A percentile compares a stretch with the other conserved stretches of the same genome.
phyloP scores from a whole-genome alignment of 176 grass and related monocot genomes.

The Zoysia japonica region DNA sequence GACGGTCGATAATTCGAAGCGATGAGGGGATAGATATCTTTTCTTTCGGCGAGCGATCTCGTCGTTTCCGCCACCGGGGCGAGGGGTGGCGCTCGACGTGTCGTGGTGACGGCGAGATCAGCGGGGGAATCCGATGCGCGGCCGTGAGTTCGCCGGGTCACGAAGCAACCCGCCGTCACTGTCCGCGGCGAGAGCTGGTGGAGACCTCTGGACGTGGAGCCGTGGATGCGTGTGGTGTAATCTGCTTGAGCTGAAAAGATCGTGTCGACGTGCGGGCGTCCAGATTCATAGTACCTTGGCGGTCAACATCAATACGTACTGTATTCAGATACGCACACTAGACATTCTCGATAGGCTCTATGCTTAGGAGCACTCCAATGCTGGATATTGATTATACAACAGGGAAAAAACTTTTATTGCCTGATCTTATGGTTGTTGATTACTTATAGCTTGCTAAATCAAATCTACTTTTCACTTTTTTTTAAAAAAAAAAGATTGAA shows the following conservation, averaged over 20 bases:
- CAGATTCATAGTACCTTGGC: not conserved
- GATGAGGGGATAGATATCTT: not conserved
- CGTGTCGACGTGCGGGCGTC: not conserved
- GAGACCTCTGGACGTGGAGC: slow-evolving; percentile 34
- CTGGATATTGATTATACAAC: not conserved
- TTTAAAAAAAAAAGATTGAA: too few relatives aligned
- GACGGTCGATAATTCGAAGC: not conserved
- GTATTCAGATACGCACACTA: not conserved
- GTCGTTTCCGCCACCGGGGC: slow-evolving; percentile 11
- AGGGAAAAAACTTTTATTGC: too few relatives aligned
- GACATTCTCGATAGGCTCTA: not conserved
- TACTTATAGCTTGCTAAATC: too few relatives aligned
- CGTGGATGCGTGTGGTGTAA: not conserved
- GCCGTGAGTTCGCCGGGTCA: slow-evolving; percentile 36
- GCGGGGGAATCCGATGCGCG: not conserved
- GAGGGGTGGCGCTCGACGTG: not conserved
- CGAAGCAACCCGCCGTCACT: not conserved
- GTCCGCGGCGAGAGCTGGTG: not conserved
- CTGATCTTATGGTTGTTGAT: too few relatives aligned
- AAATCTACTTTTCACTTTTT: too few relatives aligned
- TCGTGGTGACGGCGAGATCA: slow-evolving; percentile 27
- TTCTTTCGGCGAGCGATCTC: not conserved
- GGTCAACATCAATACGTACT: not conserved
- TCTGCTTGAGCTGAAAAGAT: not conserved
- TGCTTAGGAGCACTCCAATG: not conserved